Conservation (phyloP, 352 stramenopile species). For the Phytopythium chamaehyphon region DNA sequence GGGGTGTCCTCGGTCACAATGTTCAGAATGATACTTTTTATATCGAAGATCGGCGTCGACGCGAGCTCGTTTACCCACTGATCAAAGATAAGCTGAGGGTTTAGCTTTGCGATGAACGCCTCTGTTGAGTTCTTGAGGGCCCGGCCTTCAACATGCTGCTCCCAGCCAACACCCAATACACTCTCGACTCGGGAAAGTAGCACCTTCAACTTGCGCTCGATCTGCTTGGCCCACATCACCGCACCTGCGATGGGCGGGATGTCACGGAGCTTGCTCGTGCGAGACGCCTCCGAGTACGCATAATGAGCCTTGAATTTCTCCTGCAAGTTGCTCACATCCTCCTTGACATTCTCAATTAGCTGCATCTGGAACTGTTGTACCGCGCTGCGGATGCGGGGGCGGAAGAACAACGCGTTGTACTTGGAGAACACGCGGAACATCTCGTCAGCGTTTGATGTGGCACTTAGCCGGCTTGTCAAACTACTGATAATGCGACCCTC, state of each 20-base stretch:
- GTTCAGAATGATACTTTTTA: constrained; percentile 90
- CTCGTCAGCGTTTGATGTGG: constrained; percentile 91
- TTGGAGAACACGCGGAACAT: constrained; percentile 97
- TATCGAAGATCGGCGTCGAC: constrained; percentile 88
- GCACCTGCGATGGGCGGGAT: constrained; percentile 97
- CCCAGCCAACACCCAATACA: constrained; percentile 96
- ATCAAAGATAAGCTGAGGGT: constrained; percentile 92
- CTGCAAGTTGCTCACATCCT: constrained; percentile 96
- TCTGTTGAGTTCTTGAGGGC: constrained; percentile 91
- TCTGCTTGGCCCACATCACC: constrained; percentile 99
- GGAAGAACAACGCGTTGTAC: constrained; percentile 98
- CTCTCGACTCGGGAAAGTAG: constrained; percentile 96
- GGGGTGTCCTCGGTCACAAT: constrained; percentile 81
- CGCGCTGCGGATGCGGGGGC: constrained; percentile 91
- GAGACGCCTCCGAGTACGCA: constrained; percentile 93
- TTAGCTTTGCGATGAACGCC: constrained; percentile 85
- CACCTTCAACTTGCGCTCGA: constrained; percentile 98
- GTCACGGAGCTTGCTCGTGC: constrained; percentile 94
- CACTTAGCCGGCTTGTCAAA: constrained; percentile 83
- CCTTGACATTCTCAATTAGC: constrained; percentile 97
- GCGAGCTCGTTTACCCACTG: constrained; percentile 93
- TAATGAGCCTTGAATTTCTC: constrained; percentile 95
- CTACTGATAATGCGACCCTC: constrained; percentile 91
- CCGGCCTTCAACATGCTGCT: constrained; percentile 96
- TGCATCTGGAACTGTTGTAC: constrained; percentile 99